These are phyloP conservation scores for Fonsecaea monophora DNA, from an alignment of 2,329 filamentous ascomycete species.

Conservation along the genomic window DNA sequence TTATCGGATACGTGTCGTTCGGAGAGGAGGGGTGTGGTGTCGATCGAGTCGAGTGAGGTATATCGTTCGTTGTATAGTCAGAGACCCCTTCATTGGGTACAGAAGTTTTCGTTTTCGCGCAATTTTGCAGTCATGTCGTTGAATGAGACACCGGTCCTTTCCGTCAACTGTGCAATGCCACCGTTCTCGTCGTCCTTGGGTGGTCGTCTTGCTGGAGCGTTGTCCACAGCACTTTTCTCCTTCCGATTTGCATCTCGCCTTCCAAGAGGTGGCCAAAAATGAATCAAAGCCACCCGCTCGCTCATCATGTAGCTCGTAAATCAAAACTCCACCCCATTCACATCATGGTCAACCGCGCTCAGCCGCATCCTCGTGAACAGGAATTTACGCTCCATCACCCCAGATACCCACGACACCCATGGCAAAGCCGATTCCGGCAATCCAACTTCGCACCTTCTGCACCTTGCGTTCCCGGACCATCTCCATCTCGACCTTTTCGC, in stretches of 20 bases:
- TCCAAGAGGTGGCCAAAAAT: background rate
- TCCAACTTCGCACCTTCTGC: slow-evolving; percentile 48
- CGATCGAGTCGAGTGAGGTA: slow-evolving; percentile 1
- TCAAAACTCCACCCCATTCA: background rate
- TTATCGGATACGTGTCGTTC: background rate
- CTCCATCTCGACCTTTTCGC: slow-evolving; percentile 53
- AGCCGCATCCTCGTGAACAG: background rate
- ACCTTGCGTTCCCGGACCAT: slow-evolving; percentile 52
- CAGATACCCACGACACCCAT: slow-evolving; percentile 58
- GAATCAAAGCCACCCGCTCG: background rate
- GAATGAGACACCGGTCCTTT: background rate
- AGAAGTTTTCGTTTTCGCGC: background rate
- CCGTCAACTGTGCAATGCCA: background rate
- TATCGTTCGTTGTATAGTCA: background rate
- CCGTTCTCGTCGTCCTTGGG: background rate
- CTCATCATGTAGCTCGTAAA: background rate
- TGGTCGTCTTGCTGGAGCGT: background rate
- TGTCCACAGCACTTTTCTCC: slow-evolving; percentile 1
- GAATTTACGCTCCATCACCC: slow-evolving; percentile 50
- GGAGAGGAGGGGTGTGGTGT: background rate
- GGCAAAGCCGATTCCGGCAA: slow-evolving; percentile 52
- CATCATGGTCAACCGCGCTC: background rate
- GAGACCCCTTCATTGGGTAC: background rate
- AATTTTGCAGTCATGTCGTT: background rate
- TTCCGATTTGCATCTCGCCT: background rate